Evolutionary conservation across 2,329 filamentous ascomycete species (phyloP).

Genomic region (Hymenoscyphus albidus): DNA sequence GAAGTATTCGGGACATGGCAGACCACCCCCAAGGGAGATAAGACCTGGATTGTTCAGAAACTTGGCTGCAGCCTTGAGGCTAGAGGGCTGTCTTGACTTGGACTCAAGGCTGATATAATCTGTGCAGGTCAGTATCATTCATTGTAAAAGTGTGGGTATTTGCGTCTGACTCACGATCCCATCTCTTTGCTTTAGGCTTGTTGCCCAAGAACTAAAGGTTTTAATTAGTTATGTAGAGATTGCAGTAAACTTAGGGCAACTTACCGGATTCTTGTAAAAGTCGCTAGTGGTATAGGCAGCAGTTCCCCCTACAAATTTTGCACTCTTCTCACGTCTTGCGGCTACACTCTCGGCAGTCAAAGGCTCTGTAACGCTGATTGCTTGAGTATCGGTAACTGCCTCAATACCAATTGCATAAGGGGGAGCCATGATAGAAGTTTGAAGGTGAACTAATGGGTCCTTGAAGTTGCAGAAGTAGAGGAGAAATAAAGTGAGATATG

Average conservation of each 20-base stretch:
- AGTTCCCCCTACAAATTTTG: conserved; percentile 67
- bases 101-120: conserved; percentile 61
- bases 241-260: conserved; percentile 25
- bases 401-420: conserved; percentile 41
- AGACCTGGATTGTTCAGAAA: conserved; percentile 75
- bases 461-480: background rate
- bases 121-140: conserved; percentile 17
- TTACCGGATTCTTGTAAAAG: conserved; percentile 74
- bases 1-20: conserved; percentile 87
- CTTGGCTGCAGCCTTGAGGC: conserved; percentile 78
- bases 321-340: conserved; percentile 65
- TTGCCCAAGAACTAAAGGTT: conserved; percentile 25
- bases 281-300: conserved; percentile 76
- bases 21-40: conserved; percentile 87
- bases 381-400: conserved; percentile 43
- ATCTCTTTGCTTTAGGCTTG: conserved; percentile 76
- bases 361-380: conserved; percentile 31
- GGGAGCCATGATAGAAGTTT: conserved; percentile 29
- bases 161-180: conserved; percentile 65
- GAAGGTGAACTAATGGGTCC: background rate
- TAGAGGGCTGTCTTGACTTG: conserved; percentile 57
- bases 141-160: conserved; percentile 15
- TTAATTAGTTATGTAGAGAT: background rate
- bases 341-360: conserved; percentile 65
- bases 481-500: background rate